Base-by-base conservation (phyloP, 805 yeast species). In the Suhomyces emberorum region DNA sequence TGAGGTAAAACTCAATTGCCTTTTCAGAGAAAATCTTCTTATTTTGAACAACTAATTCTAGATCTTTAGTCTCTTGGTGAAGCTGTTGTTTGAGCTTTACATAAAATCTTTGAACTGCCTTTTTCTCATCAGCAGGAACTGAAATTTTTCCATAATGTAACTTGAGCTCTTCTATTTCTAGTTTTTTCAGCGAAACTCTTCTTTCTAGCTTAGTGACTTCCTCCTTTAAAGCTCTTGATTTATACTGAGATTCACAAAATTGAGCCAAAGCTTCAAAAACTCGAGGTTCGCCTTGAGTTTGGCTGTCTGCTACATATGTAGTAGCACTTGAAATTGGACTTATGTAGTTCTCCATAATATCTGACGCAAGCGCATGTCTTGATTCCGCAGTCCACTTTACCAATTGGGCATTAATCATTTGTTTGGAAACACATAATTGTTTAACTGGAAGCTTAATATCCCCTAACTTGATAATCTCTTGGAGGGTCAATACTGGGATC, bases 341-440 rank as follows among this genome's bases (percentile, higher is more conserved):
- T 12, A 87, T 77, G 49, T 81, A 82, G 4, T 69, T 63, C 1
- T 61, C 57, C 72, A 81, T 70, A 1, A 89, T 77, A 3, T 61
- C 61, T 1, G 73, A 65, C 0, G 88, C 76, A 8, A 80, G 66
- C 39, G 82, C 95, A 42, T 80, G 81, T 24, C 83, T 72, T 0
- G 95, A 83, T 31, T 71, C 75, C 0, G 86, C 71, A 23, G 78
- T 60, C 96, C 96, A 88, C 31, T 74, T 69, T 0, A 81, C 81
- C 26, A 83, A 9, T 70, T 69, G 46, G 47, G 75, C 44, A 58
- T 49, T 45, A 3, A 66, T 44, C n/a, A 58, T 44, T n/a, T 48
- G 38, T 16, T 37, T 25, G 28, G 56, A 51, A 14, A 62, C 38
- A 7, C 43, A 39, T 25, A 58, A 39, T 6, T 35, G 37, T 4